Evolutionary conservation across 495 filamentous ascomycete genomes (phyloP).

Genomic region (Penicillium chermesinum): DNA sequence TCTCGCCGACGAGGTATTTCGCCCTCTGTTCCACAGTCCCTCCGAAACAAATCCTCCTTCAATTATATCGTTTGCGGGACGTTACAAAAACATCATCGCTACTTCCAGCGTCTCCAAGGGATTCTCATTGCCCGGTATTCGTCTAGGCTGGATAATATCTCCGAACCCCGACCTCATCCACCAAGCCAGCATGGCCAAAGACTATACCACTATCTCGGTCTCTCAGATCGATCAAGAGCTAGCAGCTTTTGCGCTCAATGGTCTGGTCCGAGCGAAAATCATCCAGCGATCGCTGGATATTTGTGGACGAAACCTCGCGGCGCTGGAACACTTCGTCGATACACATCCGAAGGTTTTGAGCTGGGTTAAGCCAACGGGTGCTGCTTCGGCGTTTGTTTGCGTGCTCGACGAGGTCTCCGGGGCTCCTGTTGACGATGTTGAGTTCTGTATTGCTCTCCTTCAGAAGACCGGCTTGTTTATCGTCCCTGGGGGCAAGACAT

Average conservation of each 20-base stretch:
- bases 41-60: conserved; percentile 54
- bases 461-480: conserved; percentile 64
- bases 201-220: conserved; percentile 78
- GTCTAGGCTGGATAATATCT: conserved; percentile 71
- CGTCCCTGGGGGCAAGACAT: conserved; percentile 63
- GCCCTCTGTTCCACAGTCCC: conserved; percentile 67
- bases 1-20: conserved; percentile 74
- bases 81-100: conserved; percentile 59
- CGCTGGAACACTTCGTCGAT: conserved; percentile 59
- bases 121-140: conserved; percentile 71
- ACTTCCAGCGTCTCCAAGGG: conserved; percentile 71
- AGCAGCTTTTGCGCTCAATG: conserved; percentile 61
- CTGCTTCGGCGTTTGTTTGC: conserved; percentile 68
- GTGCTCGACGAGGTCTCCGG: conserved; percentile 48
- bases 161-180: conserved; percentile 54
- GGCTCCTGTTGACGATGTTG: conserved; percentile 56
- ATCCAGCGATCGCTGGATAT: conserved; percentile 54
- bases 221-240: conserved; percentile 70
- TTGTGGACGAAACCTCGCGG: conserved; percentile 60
- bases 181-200: conserved; percentile 51
- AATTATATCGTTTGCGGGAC: conserved; percentile 56
- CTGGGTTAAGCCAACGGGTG: conserved; percentile 67
- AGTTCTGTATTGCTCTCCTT: conserved; percentile 59
- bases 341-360: conserved; percentile 48
- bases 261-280: conserved; percentile 50